Base-by-base conservation (phyloP, 805 yeast species). In the Cyberlindnera veronae region DNA sequence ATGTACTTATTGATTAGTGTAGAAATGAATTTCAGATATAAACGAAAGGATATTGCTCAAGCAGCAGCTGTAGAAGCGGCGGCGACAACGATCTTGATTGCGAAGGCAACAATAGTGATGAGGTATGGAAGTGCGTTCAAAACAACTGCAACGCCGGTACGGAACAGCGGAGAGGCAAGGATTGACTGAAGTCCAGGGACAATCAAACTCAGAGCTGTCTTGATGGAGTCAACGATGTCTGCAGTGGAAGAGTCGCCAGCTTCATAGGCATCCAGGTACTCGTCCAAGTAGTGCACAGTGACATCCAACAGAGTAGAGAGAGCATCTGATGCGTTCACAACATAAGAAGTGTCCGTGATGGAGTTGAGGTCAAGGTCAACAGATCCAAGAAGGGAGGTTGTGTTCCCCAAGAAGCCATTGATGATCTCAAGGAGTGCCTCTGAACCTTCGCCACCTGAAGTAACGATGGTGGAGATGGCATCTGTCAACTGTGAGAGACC, bases 331-430 rank as follows among this genome's bases (percentile, higher is more conserved):
- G 39, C 34, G 11, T 15, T 15, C 35, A 13, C 29, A 15, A 30
- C 32, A 22, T 29, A 21, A 3, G 27, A 20, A 17, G 38, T 35
- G 28, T 35, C 38, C 6, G 38, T 35, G 32, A 35, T 35, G 28
- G 38, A 35, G n/a, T n/a, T n/a, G n/a, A n/a, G n/a, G n/a, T n/a
- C n/a, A 9, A 35, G 24, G 20, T 28, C 28, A 18, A 35, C 7
- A 6, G 17, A 13, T 15, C 21, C 19, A 26, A 35, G 16, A 5
- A 16, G 14, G 16, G 27, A 14, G 15, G 24, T 18, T 27, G 21
- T 12, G 5, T n/a, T 10, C 13, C 13, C 15, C 28, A 28, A 26
- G 32, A 34, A 34, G 15, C 13, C 13, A 18, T 18, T 17, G 19
- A 34, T 19, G 16, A 13, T 16, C 27, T 31, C 32, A 11, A 27